Percentiles rank a stretch among this genome's conserved stretches.
phyloP scores from a whole-genome alignment of 2,329 filamentous ascomycete species.

The Septoria linicola region DNA sequence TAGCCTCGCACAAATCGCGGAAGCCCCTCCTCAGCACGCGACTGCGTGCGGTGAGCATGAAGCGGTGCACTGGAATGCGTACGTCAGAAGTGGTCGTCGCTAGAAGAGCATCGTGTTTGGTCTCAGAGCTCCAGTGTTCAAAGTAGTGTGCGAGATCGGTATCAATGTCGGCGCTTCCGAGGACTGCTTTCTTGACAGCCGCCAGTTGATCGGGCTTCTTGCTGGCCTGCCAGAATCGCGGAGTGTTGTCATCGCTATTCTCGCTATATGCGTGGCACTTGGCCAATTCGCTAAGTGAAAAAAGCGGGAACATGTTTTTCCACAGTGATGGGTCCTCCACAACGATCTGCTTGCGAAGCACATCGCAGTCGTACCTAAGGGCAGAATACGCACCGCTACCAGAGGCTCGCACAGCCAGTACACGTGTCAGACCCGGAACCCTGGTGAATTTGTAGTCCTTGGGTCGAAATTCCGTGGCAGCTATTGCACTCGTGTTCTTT shows the following conservation, averaged over 20 bases:
- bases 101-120: constrained; percentile 47
- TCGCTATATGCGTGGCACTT: constrained; percentile 20
- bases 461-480: constrained; percentile 58
- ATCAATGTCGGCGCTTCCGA: constrained; percentile 66
- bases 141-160: constrained; percentile 58
- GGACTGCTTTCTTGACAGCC: constrained; percentile 55
- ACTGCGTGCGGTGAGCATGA: constrained; percentile 75
- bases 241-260: constrained; percentile 47
- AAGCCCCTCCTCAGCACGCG: constrained; percentile 64
- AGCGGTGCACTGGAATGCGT: constrained; percentile 77
- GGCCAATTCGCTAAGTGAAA: constrained; percentile 63
- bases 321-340: constrained; percentile 68
- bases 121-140: constrained; percentile 40
- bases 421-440: constrained; percentile 81
- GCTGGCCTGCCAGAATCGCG: constrained; percentile 51
- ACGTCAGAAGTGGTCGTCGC: constrained; percentile 64
- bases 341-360: constrained; percentile 69
- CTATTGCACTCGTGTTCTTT: constrained; percentile 61
- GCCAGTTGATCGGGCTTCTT: constrained; percentile 50
- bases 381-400: constrained; percentile 87
- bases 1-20: constrained; percentile 55
- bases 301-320: constrained; percentile 68
- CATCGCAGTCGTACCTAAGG: constrained; percentile 77
- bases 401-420: constrained; percentile 80
- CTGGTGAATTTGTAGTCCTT: constrained; percentile 97